Evolutionary conservation across 345 rosid genomes (phyloP).

Genomic region (Populus nigra): DNA sequence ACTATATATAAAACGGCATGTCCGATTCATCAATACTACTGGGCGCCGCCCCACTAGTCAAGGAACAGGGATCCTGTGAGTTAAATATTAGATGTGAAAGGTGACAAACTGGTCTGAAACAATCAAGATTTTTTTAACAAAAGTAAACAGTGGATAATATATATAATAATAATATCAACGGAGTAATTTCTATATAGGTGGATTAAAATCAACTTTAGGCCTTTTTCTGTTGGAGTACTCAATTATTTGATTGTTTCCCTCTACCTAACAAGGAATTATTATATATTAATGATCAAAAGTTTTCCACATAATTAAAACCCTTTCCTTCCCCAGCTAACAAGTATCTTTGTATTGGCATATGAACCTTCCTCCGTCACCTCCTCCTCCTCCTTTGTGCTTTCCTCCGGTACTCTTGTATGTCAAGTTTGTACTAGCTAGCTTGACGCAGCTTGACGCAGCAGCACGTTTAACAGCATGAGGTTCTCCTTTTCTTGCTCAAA

Average conservation of each 20-base stretch:
- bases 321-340: not conserved
- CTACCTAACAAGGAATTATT: not conserved
- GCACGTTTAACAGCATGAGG: not conserved
- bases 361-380: not conserved
- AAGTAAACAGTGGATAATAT: too few species aligned
- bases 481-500: slow-evolving; percentile 1
- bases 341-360: not conserved
- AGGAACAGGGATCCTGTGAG: not conserved
- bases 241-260: not conserved
- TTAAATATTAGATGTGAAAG: too few species aligned
- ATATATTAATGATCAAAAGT: too few species aligned
- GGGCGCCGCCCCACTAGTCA: not conserved
- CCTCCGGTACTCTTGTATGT: not conserved
- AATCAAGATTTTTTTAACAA: too few species aligned
- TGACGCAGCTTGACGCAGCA: not conserved
- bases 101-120: not conserved
- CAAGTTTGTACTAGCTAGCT: not conserved
- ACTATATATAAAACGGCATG: not conserved
- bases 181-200: not conserved
- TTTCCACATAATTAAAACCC: not conserved
- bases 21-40: not conserved
- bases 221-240: not conserved
- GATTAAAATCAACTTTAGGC: not conserved
- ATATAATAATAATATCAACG: too few species aligned
- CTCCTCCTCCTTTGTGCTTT: not conserved